Conservation (phyloP, 805 yeast genomes). For the Suhomyces sp. region DNA sequence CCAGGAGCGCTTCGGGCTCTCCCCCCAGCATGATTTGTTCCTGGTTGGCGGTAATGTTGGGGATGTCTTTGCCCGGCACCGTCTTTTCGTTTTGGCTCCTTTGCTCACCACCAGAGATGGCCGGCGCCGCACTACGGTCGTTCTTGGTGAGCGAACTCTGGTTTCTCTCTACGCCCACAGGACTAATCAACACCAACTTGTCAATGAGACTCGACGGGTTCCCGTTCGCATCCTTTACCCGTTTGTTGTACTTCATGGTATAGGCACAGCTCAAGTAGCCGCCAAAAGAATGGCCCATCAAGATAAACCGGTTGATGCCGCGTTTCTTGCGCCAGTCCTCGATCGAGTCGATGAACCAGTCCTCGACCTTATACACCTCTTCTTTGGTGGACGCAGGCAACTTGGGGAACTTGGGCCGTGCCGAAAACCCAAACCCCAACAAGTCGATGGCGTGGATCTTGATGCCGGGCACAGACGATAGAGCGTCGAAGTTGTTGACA, state of each 20-base stretch:
- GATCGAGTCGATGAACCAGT: conserved; percentile 43
- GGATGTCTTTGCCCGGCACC: conserved; percentile 11
- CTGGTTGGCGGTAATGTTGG: conserved; percentile 19
- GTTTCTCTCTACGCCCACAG: conserved; percentile 43
- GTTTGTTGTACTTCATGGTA: conserved; percentile 38
- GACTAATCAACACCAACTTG: conserved; percentile 40
- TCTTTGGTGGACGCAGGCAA: conserved; percentile 27
- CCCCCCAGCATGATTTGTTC: conserved; percentile 25
- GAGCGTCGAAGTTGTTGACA: conserved; percentile 59
- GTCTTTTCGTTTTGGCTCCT: conserved; percentile 14
- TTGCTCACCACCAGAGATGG: conserved; percentile 9
- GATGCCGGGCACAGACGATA: conserved; percentile 49
- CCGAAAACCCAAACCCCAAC: conserved; percentile 69
- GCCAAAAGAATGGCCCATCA: conserved; percentile 46
- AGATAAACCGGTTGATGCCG: conserved; percentile 30
- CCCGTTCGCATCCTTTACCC: conserved; percentile 14
- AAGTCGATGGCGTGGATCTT: conserved; percentile 67
- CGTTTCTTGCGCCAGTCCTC: conserved; percentile 42
- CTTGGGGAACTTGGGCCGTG: conserved; percentile 48
- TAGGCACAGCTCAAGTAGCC: conserved; percentile 44
- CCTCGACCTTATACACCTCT: conserved; percentile 36
- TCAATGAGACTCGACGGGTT: conserved; percentile 24
- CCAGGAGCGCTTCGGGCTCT: conserved; percentile 1
- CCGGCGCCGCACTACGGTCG: conserved; percentile 1
- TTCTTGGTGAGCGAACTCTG: conserved; percentile 21